Percentiles rank a stretch among this genome's conserved stretches.
phyloP scores from a whole-genome alignment of 2,329 filamentous ascomycete species.

The Tympanopsis confertula region DNA sequence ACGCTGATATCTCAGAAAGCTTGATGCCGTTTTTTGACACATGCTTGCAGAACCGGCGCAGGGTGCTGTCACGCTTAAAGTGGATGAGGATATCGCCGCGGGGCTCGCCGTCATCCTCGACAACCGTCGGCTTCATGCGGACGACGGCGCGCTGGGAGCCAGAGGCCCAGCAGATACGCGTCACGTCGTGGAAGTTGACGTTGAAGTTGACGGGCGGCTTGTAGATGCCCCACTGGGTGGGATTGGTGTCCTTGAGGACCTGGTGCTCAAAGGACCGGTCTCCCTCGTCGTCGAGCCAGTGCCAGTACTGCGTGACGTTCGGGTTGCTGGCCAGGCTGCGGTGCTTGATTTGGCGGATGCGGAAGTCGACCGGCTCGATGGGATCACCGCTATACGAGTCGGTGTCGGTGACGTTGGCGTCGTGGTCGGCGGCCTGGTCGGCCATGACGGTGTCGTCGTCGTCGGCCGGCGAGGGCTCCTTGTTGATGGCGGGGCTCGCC shows the following conservation, averaged over 20 bases:
- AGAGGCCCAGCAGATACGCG: conserved; percentile 29
- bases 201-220: conserved; percentile 38
- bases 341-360: conserved; percentile 39
- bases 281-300: conserved; percentile 20
- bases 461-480: conserved; percentile 1
- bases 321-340: conserved; percentile 29
- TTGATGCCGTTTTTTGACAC: conserved; percentile 28
- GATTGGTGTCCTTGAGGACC: conserved; percentile 30
- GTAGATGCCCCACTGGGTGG: conserved; percentile 34
- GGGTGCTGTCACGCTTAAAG: conserved; percentile 40
- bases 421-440: conserved; percentile 23
- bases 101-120: conserved; percentile 18
- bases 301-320: conserved; percentile 42
- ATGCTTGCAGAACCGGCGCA: conserved; percentile 37
- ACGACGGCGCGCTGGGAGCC: conserved; percentile 29
- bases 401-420: conserved; percentile 32
- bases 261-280: conserved; percentile 35
- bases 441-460: conserved; percentile 5
- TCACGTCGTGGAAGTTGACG: conserved; percentile 31
- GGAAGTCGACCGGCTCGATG: conserved; percentile 35
- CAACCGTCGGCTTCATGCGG: conserved; percentile 18
- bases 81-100: conserved; percentile 28
- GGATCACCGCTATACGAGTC: conserved; percentile 35
- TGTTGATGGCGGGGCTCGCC: conserved; percentile 6
- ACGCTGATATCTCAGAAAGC: conserved; percentile 27